phyloP scores from a whole-genome alignment of 2,329 filamentous ascomycete species.

The Graphium sp. region DNA sequence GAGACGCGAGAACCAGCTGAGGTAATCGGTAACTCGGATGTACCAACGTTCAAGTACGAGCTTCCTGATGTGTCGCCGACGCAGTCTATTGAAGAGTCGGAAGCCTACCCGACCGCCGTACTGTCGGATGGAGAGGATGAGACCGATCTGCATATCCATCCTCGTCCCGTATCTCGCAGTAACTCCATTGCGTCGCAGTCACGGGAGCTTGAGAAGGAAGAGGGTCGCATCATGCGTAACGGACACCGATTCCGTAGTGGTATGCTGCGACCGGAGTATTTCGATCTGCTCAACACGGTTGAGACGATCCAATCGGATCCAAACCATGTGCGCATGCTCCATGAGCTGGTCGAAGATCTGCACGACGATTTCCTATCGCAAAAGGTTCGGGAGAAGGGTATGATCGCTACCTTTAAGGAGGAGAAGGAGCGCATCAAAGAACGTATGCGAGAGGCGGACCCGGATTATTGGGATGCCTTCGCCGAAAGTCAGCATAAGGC shows the following conservation, averaged over 20 bases:
- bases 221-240: slow-evolving; percentile 35
- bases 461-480: slow-evolving; percentile 47
- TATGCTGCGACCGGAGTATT: slow-evolving; percentile 33
- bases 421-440: slow-evolving; percentile 31
- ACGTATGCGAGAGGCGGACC: slow-evolving; percentile 40
- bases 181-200: slow-evolving; percentile 31
- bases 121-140: slow-evolving; percentile 33
- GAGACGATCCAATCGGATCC: slow-evolving; percentile 33
- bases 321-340: slow-evolving; percentile 32
- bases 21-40: too few relatives aligned
- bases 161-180: slow-evolving; percentile 30
- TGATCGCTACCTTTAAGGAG: slow-evolving; percentile 43
- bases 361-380: slow-evolving; percentile 39
- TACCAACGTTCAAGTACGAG: too few relatives aligned
- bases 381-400: slow-evolving; percentile 38
- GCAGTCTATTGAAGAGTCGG: too few relatives aligned
- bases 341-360: slow-evolving; percentile 46
- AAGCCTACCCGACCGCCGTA: too few relatives aligned
- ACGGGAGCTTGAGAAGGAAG: slow-evolving; percentile 36
- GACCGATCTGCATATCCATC: slow-evolving; percentile 20
- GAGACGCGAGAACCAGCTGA: slow-evolving; percentile 45
- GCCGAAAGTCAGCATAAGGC: slow-evolving; percentile 44
- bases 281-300: slow-evolving; percentile 28
- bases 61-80: too few relatives aligned
- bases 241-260: slow-evolving; percentile 39